A percentile compares a stretch with the other conserved stretches of the same genome.
Evolutionary conservation across 2,329 filamentous ascomycete genomes (phyloP).

Genomic region (Ophiostoma perfectum): DNA sequence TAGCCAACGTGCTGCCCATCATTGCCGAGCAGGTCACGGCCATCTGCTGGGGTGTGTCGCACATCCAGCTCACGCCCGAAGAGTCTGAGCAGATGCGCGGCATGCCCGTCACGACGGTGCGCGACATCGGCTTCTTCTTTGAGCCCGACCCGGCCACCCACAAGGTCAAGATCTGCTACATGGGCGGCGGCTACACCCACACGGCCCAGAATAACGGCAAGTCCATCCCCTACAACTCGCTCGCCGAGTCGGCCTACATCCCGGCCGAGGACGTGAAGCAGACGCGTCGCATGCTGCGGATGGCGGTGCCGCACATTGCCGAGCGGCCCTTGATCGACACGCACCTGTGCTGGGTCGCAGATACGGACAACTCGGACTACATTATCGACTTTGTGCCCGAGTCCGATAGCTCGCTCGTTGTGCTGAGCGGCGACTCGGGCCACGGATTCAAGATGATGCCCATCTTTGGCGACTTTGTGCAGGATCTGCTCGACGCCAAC

Average conservation of each 20-base stretch:
- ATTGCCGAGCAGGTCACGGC: neutral
- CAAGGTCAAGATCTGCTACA: conserved; percentile 49
- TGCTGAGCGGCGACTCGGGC: conserved; percentile 12
- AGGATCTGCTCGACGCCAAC: neutral
- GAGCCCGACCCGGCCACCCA: conserved; percentile 44
- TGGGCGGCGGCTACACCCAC: neutral
- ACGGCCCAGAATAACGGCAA: neutral
- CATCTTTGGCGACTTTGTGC: conserved; percentile 4
- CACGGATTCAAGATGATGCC: conserved; percentile 19
- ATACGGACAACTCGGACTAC: neutral
- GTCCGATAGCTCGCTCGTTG: conserved; percentile 28
- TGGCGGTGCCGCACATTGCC: neutral
- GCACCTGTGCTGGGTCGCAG: neutral
- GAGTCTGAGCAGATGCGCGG: conserved; percentile 51
- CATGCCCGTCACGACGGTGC: conserved; percentile 56
- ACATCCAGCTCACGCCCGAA: conserved; percentile 26
- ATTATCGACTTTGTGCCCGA: conserved; percentile 27
- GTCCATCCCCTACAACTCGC: neutral
- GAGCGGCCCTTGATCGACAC: neutral
- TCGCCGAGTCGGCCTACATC: neutral
- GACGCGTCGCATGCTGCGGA: neutral
- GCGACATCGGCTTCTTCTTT: conserved; percentile 51
- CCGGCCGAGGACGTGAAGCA: neutral
- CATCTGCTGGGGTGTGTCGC: neutral
- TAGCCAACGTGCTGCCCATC: neutral